Percentiles rank a stretch among this genome's conserved stretches.
phyloP scores from a whole-genome alignment of 2,329 filamentous ascomycete species.

The Fusarium sacchari region DNA sequence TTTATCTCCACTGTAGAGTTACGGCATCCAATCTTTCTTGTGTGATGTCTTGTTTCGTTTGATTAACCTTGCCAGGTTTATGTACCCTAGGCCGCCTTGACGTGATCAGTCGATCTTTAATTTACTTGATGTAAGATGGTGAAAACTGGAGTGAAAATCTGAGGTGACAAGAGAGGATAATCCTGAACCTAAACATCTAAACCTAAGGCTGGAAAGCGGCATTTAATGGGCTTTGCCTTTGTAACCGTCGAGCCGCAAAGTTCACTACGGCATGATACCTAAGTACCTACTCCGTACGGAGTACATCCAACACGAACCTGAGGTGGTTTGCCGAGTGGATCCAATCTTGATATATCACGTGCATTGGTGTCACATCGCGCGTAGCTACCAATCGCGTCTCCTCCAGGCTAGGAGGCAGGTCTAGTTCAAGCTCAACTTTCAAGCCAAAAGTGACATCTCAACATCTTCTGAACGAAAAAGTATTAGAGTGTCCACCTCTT shows the following conservation, averaged over 20 bases:
- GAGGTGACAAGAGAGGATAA: not conserved
- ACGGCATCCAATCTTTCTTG: slow-evolving; percentile 27
- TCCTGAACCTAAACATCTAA: not conserved
- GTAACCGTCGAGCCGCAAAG: not conserved
- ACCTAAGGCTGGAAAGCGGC: not conserved
- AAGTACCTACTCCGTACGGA: too few species aligned
- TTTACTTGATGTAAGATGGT: not conserved
- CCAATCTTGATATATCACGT: slow-evolving; percentile 30
- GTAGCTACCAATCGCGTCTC: slow-evolving; percentile 28
- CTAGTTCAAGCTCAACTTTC: not conserved
- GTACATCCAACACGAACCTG: not conserved
- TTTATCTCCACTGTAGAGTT: slow-evolving; percentile 15
- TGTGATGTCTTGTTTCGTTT: slow-evolving; percentile 35
- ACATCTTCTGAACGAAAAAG: not conserved
- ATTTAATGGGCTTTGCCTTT: not conserved
- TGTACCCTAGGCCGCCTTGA: slow-evolving; percentile 24
- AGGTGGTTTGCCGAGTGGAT: not conserved
- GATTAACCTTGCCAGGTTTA: slow-evolving; percentile 24
- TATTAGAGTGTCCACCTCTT: not conserved
- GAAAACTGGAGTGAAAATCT: not conserved
- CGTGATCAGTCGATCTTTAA: slow-evolving; percentile 31
- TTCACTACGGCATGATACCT: not conserved
- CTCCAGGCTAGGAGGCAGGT: not conserved
- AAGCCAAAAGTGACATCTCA: slow-evolving; percentile 9
- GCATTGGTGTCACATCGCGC: slow-evolving; percentile 39